Conservation (phyloP, 768 basidiomycete genomes). For the Epithele typhae region DNA sequence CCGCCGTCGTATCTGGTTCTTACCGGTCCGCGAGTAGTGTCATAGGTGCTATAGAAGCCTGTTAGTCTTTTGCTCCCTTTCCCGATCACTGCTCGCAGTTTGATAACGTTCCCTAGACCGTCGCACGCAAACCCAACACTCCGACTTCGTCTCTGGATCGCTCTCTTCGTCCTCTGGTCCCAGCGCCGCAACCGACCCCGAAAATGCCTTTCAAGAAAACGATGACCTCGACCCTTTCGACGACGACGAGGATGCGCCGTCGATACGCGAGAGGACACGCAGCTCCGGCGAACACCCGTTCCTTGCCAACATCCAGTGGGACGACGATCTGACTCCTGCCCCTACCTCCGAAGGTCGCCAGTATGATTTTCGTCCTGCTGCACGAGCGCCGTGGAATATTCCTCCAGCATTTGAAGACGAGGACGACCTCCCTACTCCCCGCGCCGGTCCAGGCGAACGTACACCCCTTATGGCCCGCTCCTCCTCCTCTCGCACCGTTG, state of each 20-base stretch:
- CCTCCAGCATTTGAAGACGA: not conserved
- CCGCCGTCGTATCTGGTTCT: conserved; percentile 15
- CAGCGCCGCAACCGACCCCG: conserved; percentile 16
- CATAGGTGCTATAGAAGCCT: conserved; percentile 18
- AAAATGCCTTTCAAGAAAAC: conserved; percentile 17
- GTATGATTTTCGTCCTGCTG: conserved; percentile 8
- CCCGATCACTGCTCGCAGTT: conserved; percentile 4
- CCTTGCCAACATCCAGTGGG: conserved; percentile 24
- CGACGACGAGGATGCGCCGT: not conserved
- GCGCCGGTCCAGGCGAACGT: conserved; percentile 14
- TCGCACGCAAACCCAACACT: conserved; percentile 62
- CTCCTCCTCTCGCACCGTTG: conserved; percentile 8
- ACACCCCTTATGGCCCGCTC: conserved; percentile 18
- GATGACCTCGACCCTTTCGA: conserved; percentile 1
- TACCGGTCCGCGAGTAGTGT: conserved; percentile 17
- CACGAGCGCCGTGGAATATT: not conserved
- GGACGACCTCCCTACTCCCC: conserved; percentile 7
- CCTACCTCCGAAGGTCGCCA: conserved; percentile 8
- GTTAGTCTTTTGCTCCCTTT: conserved; percentile 9
- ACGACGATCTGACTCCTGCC: conserved; percentile 22
- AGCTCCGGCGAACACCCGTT: conserved; percentile 13
- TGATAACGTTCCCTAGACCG: too few species aligned
- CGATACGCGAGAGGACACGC: not conserved
- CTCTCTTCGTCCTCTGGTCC: conserved; percentile 35
- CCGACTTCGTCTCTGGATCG: conserved; percentile 52